These are phyloP conservation scores for Thinopyrum elongatum DNA, from an alignment of 176 grass and related monocot genomes.

Conservation along the genomic window DNA sequence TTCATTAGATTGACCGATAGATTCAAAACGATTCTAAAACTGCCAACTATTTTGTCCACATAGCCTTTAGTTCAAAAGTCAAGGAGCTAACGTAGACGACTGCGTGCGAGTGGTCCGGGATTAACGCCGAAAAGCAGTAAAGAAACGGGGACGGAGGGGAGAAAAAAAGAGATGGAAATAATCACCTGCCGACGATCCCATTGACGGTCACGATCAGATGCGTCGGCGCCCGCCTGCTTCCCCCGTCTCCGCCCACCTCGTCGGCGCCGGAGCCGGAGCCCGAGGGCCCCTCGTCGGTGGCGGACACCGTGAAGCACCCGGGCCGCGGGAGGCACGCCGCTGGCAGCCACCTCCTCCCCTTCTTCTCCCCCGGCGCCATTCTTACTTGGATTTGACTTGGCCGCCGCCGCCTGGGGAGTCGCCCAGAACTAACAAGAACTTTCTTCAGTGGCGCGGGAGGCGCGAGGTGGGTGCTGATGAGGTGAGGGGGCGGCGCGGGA, in stretches of 20 bases:
- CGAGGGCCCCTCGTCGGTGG: slow-evolving; percentile 10
- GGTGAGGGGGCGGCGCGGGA: slow-evolving; percentile 4
- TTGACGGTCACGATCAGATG: slow-evolving; percentile 92
- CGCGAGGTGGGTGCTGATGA: neutral
- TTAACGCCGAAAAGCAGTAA: neutral
- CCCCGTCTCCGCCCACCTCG: neutral
- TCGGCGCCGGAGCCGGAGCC: slow-evolving; percentile 21
- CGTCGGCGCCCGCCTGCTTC: slow-evolving; percentile 27
- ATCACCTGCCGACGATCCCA: slow-evolving; percentile 88
- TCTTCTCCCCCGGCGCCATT: slow-evolving; percentile 34
- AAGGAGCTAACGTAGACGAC: neutral
- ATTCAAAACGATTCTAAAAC: neutral
- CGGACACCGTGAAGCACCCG: slow-evolving; percentile 61
- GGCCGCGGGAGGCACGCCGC: slow-evolving; percentile 50
- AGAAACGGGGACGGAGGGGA: neutral
- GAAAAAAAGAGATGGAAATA: neutral
- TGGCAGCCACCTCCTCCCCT: neutral
- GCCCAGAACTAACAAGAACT: neutral
- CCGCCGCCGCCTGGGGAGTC: neutral
- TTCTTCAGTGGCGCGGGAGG: neutral
- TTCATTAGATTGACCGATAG: neutral
- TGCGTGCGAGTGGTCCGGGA: neutral
- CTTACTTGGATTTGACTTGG: neutral
- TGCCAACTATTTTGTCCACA: too few relatives aligned
- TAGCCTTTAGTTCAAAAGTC: neutral